phyloP scores from a whole-genome alignment of 495 filamentous ascomycete species.

The Xylaria cubensis region DNA sequence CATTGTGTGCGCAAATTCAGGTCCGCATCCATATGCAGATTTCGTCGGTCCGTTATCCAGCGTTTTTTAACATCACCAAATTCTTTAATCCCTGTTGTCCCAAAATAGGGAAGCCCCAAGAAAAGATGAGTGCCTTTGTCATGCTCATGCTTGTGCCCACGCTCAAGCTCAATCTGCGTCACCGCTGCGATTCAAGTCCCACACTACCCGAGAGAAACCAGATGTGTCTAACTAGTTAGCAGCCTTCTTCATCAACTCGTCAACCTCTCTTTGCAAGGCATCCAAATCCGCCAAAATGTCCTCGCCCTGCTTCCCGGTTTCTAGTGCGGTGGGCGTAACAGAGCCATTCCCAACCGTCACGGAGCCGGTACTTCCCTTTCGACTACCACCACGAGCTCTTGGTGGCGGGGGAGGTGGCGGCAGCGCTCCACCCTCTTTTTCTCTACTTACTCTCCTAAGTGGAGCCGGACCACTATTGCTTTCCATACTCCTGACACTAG shows the following conservation, averaged over 20 bases:
- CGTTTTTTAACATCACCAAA: neutral
- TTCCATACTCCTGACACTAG: constrained; percentile 47
- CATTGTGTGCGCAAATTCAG: neutral
- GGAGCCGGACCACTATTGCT: constrained; percentile 36
- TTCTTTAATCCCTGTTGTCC: neutral
- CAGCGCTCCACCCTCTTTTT: constrained; percentile 35
- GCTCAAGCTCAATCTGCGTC: neutral
- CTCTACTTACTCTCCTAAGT: constrained; percentile 35
- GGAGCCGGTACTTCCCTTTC: constrained; percentile 25
- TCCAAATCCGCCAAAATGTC: constrained; percentile 73
- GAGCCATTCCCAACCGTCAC: constrained; percentile 29
- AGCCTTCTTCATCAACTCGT: constrained; percentile 65
- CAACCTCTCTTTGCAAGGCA: constrained; percentile 73
- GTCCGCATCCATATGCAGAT: neutral
- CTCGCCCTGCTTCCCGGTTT: constrained; percentile 29
- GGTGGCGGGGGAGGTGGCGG: constrained; percentile 68
- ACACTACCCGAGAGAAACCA: neutral
- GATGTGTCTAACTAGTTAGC: constrained; percentile 7
- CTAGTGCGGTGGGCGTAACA: constrained; percentile 32
- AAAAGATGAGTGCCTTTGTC: neutral
- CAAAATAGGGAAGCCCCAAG: neutral
- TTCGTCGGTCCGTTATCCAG: neutral
- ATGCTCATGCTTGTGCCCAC: neutral
- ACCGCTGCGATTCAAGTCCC: neutral
- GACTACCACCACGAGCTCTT: constrained; percentile 61